These are phyloP conservation scores for Akanthomyces muscarius DNA, from an alignment of 2,329 filamentous ascomycete genomes.

Conservation along the genomic window DNA sequence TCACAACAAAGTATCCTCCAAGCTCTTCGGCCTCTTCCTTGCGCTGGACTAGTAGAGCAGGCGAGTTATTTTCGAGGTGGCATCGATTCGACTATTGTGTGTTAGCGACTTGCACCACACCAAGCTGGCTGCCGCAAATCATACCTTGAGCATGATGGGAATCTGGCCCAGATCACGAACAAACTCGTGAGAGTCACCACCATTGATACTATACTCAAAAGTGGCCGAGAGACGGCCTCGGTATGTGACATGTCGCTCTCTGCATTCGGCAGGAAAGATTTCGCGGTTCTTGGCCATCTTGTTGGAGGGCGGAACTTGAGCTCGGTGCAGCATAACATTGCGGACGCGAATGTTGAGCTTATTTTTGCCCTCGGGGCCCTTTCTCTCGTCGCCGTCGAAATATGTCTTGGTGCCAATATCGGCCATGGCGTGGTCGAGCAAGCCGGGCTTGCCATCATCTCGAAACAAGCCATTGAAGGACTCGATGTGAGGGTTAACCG, in stretches of 20 bases:
- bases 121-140: slow-evolving; percentile 22
- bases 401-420: slow-evolving; percentile 90
- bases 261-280: slow-evolving; percentile 86
- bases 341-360: slow-evolving; percentile 73
- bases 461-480: slow-evolving; percentile 92
- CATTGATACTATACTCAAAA: slow-evolving; percentile 82
- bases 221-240: slow-evolving; percentile 78
- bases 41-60: slow-evolving; percentile 72
- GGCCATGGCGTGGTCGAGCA: slow-evolving; percentile 68
- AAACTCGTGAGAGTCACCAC: slow-evolving; percentile 77
- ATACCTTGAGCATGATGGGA: slow-evolving; percentile 87
- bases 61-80: slow-evolving; percentile 81
- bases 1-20: slow-evolving; percentile 95
- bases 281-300: slow-evolving; percentile 81
- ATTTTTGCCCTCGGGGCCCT: slow-evolving; percentile 61
- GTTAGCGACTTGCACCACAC: slow-evolving; percentile 19
- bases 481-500: slow-evolving; percentile 89
- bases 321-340: slow-evolving; percentile 77
- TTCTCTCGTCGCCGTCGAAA: slow-evolving; percentile 73
- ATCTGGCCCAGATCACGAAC: slow-evolving; percentile 82
- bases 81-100: slow-evolving; percentile 72
- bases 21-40: slow-evolving; percentile 97
- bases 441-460: slow-evolving; percentile 53
- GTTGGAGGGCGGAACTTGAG: slow-evolving; percentile 73
- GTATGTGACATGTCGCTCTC: slow-evolving; percentile 90